phyloP scores from a whole-genome alignment of 139 green algal species.

The Coelastrella sp. region DNA sequence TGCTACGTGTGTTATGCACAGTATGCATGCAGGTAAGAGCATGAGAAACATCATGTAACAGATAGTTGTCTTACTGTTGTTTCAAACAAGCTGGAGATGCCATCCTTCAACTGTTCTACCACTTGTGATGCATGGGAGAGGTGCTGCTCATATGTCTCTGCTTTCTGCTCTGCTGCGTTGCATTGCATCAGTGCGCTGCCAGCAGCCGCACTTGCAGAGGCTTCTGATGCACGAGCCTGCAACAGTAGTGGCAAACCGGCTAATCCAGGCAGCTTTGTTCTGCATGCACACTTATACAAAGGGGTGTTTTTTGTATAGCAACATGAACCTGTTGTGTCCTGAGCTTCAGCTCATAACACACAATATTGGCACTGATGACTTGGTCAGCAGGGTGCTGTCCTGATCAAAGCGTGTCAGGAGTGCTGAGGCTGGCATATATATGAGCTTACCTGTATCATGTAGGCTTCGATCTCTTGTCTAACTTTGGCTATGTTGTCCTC shows the following conservation, averaged over 20 bases:
- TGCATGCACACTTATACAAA: too few relatives aligned
- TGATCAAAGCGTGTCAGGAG: too few relatives aligned
- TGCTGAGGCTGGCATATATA: too few relatives aligned
- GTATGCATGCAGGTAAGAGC: too few relatives aligned
- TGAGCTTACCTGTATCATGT: neutral
- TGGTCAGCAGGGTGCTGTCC: too few relatives aligned
- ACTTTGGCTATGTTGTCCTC: slow-evolving; percentile 78
- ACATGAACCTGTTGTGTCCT: too few relatives aligned
- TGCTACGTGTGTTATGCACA: too few relatives aligned
- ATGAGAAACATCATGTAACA: too few relatives aligned
- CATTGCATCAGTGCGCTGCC: slow-evolving; percentile 52
- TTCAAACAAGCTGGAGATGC: slow-evolving; percentile 77
- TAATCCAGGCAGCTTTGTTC: too few relatives aligned
- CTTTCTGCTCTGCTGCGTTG: slow-evolving; percentile 62
- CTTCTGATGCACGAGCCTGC: neutral
- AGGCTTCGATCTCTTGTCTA: slow-evolving; percentile 66
- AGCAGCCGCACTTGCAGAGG: neutral
- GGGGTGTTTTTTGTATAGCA: too few relatives aligned
- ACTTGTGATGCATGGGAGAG: slow-evolving; percentile 61
- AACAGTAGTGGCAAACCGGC: neutral
- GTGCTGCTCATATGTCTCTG: slow-evolving; percentile 66
- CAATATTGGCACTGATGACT: too few relatives aligned
- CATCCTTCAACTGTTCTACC: slow-evolving; percentile 60
- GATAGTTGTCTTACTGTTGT: neutral
- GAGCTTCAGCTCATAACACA: too few relatives aligned